Evolutionary conservation across 768 basidiomycete species (phyloP).

Genomic region (Leucosporidium yakuticum): DNA sequence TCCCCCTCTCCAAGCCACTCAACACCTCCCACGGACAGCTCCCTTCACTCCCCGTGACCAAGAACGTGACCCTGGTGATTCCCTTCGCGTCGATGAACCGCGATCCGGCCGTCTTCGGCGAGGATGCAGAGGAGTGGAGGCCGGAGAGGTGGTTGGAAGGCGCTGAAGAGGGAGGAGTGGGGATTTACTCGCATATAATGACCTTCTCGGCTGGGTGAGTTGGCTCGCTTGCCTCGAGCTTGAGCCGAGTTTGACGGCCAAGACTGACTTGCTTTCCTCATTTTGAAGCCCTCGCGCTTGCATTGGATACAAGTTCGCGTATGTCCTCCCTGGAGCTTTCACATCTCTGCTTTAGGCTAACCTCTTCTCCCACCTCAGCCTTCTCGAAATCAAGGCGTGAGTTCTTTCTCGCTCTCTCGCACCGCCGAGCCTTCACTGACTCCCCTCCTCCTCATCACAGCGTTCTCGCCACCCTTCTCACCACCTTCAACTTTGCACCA

Average conservation of each 20-base stretch:
- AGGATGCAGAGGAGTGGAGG: slow-evolving; percentile 60
- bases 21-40: background rate
- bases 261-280: background rate
- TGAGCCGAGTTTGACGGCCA: background rate
- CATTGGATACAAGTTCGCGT: slow-evolving; percentile 22
- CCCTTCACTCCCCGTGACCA: slow-evolving; percentile 44
- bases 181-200: slow-evolving; percentile 51
- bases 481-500: too few species aligned
- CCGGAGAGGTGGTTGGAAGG: slow-evolving; percentile 54
- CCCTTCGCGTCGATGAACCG: slow-evolving; percentile 60
- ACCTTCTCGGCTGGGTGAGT: slow-evolving; percentile 25
- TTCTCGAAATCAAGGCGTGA: slow-evolving; percentile 20
- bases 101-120: slow-evolving; percentile 56
- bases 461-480: too few species aligned
- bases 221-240: too few species aligned
- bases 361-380: background rate
- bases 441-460: too few species aligned
- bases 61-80: slow-evolving; percentile 57
- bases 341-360: background rate
- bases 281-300: background rate
- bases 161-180: slow-evolving; percentile 31
- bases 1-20: slow-evolving; percentile 53
- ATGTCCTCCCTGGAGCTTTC: background rate
- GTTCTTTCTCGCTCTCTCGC: background rate
- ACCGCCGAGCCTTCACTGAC: too few species aligned